These are phyloP conservation scores for Astrocystis sublimbata DNA, from an alignment of 495 filamentous ascomycete genomes.

Conservation along the genomic window DNA sequence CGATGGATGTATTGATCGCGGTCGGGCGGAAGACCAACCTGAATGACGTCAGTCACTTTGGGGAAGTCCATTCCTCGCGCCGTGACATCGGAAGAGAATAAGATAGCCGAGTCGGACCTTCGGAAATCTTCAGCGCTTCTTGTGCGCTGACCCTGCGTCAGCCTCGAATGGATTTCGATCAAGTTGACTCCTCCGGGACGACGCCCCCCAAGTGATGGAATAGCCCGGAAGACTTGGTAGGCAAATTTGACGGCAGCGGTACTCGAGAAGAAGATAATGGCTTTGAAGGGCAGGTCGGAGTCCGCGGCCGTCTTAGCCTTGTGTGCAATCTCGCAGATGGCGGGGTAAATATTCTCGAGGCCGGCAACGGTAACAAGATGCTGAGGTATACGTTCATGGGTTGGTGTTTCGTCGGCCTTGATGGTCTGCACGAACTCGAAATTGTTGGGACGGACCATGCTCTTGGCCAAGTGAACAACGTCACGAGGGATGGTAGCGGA, in stretches of 20 bases:
- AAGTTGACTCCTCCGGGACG: slow-evolving; percentile 39
- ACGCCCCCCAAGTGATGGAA: slow-evolving; percentile 14
- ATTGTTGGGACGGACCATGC: slow-evolving; percentile 49
- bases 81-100: slow-evolving; percentile 92
- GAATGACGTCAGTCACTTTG: slow-evolving; percentile 86
- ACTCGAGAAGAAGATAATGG: slow-evolving; percentile 84
- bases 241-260: slow-evolving; percentile 71
- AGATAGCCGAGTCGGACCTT: slow-evolving; percentile 60
- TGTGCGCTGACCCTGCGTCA: slow-evolving; percentile 70
- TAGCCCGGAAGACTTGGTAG: slow-evolving; percentile 55
- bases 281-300: slow-evolving; percentile 74
- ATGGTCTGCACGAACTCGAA: slow-evolving; percentile 87
- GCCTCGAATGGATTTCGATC: slow-evolving; percentile 75
- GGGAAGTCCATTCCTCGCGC: slow-evolving; percentile 98
- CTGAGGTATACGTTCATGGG: slow-evolving; percentile 83
- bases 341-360: slow-evolving; percentile 74
- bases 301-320: slow-evolving; percentile 46
- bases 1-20: slow-evolving; percentile 88
- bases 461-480: slow-evolving; percentile 74
- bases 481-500: slow-evolving; percentile 88
- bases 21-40: slow-evolving; percentile 70
- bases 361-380: slow-evolving; percentile 62
- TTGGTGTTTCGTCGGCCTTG: slow-evolving; percentile 73
- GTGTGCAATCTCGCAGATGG: slow-evolving; percentile 72
- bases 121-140: slow-evolving; percentile 71